A percentile compares a stretch with the other conserved stretches of the same genome.
These are phyloP conservation scores for Mayamaea pseudoterrestris DNA, from an alignment of 108 stramenopile species.

Conservation along the genomic window DNA sequence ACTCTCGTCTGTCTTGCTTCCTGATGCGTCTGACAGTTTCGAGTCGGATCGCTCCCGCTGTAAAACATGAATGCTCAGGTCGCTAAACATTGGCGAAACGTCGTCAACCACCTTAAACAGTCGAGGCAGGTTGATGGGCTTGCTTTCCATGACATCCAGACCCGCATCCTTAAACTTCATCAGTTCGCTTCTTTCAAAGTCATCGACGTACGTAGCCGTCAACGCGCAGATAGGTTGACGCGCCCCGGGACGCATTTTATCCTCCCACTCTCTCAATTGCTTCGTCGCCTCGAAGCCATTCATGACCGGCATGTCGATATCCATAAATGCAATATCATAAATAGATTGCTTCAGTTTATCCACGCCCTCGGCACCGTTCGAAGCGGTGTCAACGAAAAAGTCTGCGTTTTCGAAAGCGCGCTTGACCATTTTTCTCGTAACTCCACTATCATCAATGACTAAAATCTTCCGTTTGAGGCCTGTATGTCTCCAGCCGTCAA, in stretches of 20 bases:
- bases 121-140: slow-evolving; percentile 80
- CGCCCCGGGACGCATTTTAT: slow-evolving; percentile 66
- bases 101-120: slow-evolving; percentile 88
- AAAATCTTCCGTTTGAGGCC: slow-evolving; percentile 71
- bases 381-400: slow-evolving; percentile 82
- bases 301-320: slow-evolving; percentile 93
- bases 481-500: slow-evolving; percentile 85
- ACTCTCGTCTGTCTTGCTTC: too few relatives aligned
- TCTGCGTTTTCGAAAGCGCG: slow-evolving; percentile 81
- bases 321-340: slow-evolving; percentile 93
- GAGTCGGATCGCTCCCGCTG: slow-evolving; percentile 10
- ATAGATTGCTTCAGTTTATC: slow-evolving; percentile 79
- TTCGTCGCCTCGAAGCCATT: slow-evolving; percentile 87
- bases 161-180: slow-evolving; percentile 88
- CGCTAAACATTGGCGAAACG: slow-evolving; percentile 86
- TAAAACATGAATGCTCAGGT: slow-evolving; percentile 57
- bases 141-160: slow-evolving; percentile 85
- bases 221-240: slow-evolving; percentile 86
- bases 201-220: slow-evolving; percentile 78
- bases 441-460: slow-evolving; percentile 77
- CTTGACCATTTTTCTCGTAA: slow-evolving; percentile 69
- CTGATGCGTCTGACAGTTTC: slow-evolving; percentile 10
- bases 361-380: slow-evolving; percentile 79
- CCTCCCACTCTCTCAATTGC: slow-evolving; percentile 74
- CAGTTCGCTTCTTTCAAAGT: slow-evolving; percentile 70